phyloP scores from a whole-genome alignment of 345 rosid species.

The Barbarea vulgaris region DNA sequence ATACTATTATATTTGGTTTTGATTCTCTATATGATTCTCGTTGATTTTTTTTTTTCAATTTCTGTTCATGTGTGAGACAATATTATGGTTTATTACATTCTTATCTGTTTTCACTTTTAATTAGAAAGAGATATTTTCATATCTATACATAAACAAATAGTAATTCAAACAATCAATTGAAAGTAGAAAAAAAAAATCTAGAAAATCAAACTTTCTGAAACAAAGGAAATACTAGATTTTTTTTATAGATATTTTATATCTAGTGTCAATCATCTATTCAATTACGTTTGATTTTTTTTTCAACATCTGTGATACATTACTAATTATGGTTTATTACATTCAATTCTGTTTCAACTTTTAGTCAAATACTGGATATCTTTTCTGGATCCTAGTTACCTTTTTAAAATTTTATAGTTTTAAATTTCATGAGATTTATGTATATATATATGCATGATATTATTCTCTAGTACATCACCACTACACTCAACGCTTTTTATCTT shows the following conservation, averaged over 20 bases:
- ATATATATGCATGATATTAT: neutral
- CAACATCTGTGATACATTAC: too few species aligned
- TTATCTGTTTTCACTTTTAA: neutral
- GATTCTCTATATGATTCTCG: neutral
- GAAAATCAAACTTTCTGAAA: too few species aligned
- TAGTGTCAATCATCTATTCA: too few species aligned
- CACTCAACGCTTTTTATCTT: neutral
- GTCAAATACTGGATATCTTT: neutral
- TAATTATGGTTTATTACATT: neutral
- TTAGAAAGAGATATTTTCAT: too few species aligned
- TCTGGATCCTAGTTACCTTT: neutral
- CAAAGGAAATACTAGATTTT: too few species aligned
- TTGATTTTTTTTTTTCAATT: neutral
- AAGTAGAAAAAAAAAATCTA: too few species aligned
- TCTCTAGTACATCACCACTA: neutral
- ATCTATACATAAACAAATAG: too few species aligned
- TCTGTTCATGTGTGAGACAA: neutral
- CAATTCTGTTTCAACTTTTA: neutral
- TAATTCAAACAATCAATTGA: too few species aligned
- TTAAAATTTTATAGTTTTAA: neutral
- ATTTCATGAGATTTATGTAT: neutral
- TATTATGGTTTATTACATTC: neutral
- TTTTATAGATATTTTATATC: too few species aligned
- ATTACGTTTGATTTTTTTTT: too few species aligned
- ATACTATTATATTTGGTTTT: neutral